Evolutionary conservation across 371 early-diverging fungal species (phyloP).

Genomic region (Choanephora cucurbitarum): DNA sequence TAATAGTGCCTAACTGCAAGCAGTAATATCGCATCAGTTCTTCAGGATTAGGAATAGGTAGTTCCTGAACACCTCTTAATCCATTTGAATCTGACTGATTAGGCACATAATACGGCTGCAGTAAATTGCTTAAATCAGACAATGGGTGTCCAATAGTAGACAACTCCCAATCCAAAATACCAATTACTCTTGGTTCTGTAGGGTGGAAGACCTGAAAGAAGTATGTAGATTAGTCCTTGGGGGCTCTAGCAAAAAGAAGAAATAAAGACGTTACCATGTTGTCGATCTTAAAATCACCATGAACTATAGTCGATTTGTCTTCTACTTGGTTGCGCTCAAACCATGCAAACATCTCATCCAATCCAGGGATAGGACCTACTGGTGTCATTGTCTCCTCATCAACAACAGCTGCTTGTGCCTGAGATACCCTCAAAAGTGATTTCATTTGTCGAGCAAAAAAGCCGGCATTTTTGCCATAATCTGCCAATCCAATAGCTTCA

Average conservation of each 20-base stretch:
- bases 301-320: slow-evolving; percentile 82
- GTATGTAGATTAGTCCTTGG: too few relatives aligned
- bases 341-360: slow-evolving; percentile 76
- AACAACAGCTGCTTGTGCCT: slow-evolving; percentile 66
- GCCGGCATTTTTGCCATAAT: slow-evolving; percentile 66
- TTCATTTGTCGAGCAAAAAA: slow-evolving; percentile 86
- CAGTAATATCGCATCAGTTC: slow-evolving; percentile 69
- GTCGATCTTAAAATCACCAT: slow-evolving; percentile 85
- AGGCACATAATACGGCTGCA: slow-evolving; percentile 70
- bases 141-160: slow-evolving; percentile 93
- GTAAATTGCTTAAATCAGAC: slow-evolving; percentile 88
- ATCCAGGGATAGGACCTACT: slow-evolving; percentile 71
- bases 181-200: slow-evolving; percentile 76
- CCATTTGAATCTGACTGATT: slow-evolving; percentile 23
- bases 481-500: slow-evolving; percentile 64
- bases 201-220: slow-evolving; percentile 80
- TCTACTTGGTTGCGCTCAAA: slow-evolving; percentile 64
- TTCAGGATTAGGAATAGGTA: slow-evolving; percentile 63
- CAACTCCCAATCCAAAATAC: slow-evolving; percentile 94
- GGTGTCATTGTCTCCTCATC: slow-evolving; percentile 54
- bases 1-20: slow-evolving; percentile 36
- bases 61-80: slow-evolving; percentile 36
- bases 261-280: slow-evolving; percentile 24
- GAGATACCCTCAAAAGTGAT: slow-evolving; percentile 68
- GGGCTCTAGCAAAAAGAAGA: too few relatives aligned